Evolutionary conservation across 2,329 filamentous ascomycete species (phyloP).

Genomic region (Spiromastix sp.): DNA sequence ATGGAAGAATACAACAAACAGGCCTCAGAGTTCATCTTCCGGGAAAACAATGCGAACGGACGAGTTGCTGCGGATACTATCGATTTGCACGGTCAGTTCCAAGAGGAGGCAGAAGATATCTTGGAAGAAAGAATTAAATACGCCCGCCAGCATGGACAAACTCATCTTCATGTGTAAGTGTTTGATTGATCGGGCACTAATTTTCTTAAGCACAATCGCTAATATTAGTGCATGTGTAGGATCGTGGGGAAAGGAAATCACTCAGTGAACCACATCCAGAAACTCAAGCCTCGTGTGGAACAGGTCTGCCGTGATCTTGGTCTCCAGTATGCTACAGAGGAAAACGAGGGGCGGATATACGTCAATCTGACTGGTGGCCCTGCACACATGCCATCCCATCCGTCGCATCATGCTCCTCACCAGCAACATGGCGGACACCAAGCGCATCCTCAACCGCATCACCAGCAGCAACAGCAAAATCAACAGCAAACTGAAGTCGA

Average conservation of each 20-base stretch:
- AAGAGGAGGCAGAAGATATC: constrained; percentile 89
- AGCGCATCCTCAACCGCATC: constrained; percentile 29
- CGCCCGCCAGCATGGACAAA: constrained; percentile 62
- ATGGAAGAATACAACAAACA: constrained; percentile 87
- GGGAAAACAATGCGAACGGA: constrained; percentile 76
- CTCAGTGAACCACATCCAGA: constrained; percentile 69
- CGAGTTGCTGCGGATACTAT: constrained; percentile 72
- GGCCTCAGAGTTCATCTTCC: constrained; percentile 88
- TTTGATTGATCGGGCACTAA: background rate
- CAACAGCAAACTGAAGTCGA: constrained; percentile 44
- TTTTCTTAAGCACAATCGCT: no score
- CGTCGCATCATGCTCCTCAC: constrained; percentile 27
- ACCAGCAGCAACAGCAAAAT: constrained; percentile 34
- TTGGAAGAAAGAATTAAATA: constrained; percentile 75
- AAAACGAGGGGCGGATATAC: constrained; percentile 81
- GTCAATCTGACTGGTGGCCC: constrained; percentile 71
- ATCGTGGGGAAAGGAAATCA: constrained; percentile 97
- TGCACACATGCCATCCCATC: constrained; percentile 38
- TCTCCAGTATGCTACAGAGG: constrained; percentile 73
- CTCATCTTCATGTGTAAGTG: constrained; percentile 68
- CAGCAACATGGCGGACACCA: constrained; percentile 36
- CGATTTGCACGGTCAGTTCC: constrained; percentile 88
- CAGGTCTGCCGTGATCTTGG: constrained; percentile 74
- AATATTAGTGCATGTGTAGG: no score
- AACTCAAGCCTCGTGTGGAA: constrained; percentile 92